phyloP scores from a whole-genome alignment of 2,329 filamentous ascomycete species.

The Graphilbum fragrans region DNA sequence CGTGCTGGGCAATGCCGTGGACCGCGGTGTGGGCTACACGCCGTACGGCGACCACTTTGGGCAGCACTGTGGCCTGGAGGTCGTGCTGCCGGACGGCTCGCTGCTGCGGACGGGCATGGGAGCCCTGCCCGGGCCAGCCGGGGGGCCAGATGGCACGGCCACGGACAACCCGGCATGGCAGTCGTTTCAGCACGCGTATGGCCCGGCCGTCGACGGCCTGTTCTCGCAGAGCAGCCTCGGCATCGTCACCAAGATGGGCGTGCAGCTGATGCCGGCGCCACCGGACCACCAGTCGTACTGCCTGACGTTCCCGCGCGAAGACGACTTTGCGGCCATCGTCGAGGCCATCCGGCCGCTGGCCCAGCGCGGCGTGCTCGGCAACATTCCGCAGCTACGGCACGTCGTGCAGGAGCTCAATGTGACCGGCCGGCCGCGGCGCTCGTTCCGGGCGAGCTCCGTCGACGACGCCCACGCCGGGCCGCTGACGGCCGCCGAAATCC shows the following conservation, averaged over 20 bases:
- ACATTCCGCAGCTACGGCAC: conserved; percentile 31
- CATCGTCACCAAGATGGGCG: conserved; percentile 42
- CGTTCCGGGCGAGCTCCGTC: conserved; percentile 9
- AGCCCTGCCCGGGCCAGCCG: conserved; percentile 28
- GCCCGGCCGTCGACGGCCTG: conserved; percentile 28
- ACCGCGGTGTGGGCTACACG: conserved; percentile 34
- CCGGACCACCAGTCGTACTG: conserved; percentile 24
- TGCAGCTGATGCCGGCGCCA: conserved; percentile 25
- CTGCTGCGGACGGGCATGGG: conserved; percentile 35
- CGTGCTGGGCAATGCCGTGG: conserved; percentile 31
- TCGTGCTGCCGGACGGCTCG: conserved; percentile 28
- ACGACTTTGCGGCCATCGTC: conserved; percentile 21
- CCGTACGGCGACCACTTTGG: conserved; percentile 27
- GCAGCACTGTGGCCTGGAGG: conserved; percentile 17
- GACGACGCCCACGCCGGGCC: conserved; percentile 12
- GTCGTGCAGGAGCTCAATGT: conserved; percentile 23
- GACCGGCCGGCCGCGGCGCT: conserved; percentile 23
- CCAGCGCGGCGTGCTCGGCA: conserved; percentile 24
- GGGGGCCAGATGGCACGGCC: conserved; percentile 12
- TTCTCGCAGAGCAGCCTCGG: conserved; percentile 40
- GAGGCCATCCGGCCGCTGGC: conserved; percentile 22
- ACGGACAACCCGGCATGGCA: conserved; percentile 25
- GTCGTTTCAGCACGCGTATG: conserved; percentile 25
- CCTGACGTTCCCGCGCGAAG: conserved; percentile 24
- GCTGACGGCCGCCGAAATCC: conserved; percentile 18